A percentile compares a stretch with the other conserved stretches of the same genome.
Evolutionary conservation across 192 early-diverging fungal genomes (phyloP).

Genomic region (Physocladia obscura): DNA sequence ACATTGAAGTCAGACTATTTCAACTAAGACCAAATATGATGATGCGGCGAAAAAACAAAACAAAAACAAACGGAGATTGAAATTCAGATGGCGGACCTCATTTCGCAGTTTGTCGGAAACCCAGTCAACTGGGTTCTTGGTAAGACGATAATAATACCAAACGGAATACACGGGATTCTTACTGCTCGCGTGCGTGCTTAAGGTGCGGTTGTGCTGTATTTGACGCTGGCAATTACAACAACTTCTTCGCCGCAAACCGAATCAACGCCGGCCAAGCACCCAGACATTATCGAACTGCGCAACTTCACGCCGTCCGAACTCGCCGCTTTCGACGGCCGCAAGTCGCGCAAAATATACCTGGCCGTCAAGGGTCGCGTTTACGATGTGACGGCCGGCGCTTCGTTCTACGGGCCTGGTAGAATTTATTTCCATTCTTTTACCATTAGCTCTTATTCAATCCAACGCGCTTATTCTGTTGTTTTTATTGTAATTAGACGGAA

Average conservation of each 20-base stretch:
- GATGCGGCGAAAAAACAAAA: too few relatives aligned
- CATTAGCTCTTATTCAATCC: neutral
- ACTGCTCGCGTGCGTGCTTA: too few relatives aligned
- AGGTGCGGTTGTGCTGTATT: slow-evolving; percentile 56
- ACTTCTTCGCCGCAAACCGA: slow-evolving; percentile 20
- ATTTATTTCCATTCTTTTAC: neutral
- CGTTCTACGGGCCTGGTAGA: slow-evolving; percentile 89
- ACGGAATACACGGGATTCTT: too few relatives aligned
- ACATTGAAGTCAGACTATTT: too few relatives aligned
- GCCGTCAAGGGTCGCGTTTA: slow-evolving; percentile 84
- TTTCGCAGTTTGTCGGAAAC: too few relatives aligned
- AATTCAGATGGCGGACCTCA: too few relatives aligned
- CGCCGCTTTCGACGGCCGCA: slow-evolving; percentile 65
- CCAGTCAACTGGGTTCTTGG: too few relatives aligned
- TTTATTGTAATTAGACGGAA: slow-evolving; percentile 58
- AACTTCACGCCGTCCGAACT: slow-evolving; percentile 81
- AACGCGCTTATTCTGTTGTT: neutral
- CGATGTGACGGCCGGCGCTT: slow-evolving; percentile 78
- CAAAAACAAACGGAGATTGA: too few relatives aligned
- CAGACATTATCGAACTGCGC: slow-evolving; percentile 61
- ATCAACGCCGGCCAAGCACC: slow-evolving; percentile 33
- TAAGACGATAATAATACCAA: too few relatives aligned
- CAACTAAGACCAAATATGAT: too few relatives aligned
- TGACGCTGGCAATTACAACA: slow-evolving; percentile 31
- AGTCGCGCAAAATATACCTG: slow-evolving; percentile 64